These are phyloP conservation scores for Penicillium sp. DNA, from an alignment of 2,329 filamentous ascomycete species.

Conservation along the genomic window DNA sequence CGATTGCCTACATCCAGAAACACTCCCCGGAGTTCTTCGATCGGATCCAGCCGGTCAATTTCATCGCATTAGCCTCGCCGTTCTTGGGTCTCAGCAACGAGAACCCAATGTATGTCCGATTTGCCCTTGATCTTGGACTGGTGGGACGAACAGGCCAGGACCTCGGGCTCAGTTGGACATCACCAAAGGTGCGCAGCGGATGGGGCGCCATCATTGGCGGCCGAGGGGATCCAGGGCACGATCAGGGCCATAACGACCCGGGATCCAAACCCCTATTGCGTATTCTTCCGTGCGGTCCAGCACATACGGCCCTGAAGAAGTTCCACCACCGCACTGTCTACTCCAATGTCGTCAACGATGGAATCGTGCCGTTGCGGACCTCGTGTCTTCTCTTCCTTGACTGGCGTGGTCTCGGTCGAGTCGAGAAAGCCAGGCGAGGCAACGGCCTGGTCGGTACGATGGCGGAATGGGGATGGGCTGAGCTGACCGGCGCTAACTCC, in stretches of 20 bases:
- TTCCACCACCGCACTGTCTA: conserved; percentile 90
- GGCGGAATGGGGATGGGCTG: conserved; percentile 89
- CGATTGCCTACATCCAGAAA: conserved; percentile 93
- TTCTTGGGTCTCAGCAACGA: conserved; percentile 93
- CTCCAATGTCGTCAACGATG: conserved; percentile 96
- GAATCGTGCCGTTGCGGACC: conserved; percentile 88
- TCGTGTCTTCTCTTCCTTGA: conserved; percentile 95
- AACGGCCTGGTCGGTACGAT: conserved; percentile 89
- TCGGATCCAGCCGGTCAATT: conserved; percentile 79
- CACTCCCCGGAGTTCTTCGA: conserved; percentile 89
- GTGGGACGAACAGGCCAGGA: conserved; percentile 96
- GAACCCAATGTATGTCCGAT: conserved; percentile 94
- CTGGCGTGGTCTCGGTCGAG: conserved; percentile 87
- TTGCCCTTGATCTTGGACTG: conserved; percentile 90
- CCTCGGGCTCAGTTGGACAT: conserved; percentile 86
- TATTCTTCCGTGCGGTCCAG: conserved; percentile 85
- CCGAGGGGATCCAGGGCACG: conserved; percentile 54
- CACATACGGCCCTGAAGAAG: conserved; percentile 76
- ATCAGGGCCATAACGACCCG: conserved; percentile 58
- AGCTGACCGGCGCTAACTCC: conserved; percentile 66
- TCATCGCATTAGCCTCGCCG: conserved; percentile 79
- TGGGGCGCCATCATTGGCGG: conserved; percentile 85
- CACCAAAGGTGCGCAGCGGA: conserved; percentile 75
- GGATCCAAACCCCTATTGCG: conserved; percentile 83
- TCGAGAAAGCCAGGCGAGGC: conserved; percentile 88